A percentile compares a stretch with the other conserved stretches of the same genome.
phyloP scores from a whole-genome alignment of 2,329 filamentous ascomycete genomes.

The Venturia carpophila region DNA sequence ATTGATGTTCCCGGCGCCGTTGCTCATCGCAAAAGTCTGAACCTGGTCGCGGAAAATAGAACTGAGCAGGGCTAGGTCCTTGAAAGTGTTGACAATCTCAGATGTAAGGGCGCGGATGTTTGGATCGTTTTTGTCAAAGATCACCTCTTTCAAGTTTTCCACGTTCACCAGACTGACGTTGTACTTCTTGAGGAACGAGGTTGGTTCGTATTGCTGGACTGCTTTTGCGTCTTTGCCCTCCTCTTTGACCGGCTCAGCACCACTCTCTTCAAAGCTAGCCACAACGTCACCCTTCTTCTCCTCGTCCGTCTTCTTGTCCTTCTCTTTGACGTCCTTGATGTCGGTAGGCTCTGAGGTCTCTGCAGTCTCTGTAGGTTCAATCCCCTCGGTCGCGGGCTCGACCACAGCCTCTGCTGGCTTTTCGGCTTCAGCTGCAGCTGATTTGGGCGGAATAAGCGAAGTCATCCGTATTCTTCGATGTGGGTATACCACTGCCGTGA shows the following conservation, averaged over 20 bases:
- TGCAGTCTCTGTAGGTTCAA: not conserved
- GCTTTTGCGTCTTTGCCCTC: conserved; percentile 24
- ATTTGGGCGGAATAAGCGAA: conserved; percentile 63
- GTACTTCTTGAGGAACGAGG: conserved; percentile 83
- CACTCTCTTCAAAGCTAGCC: conserved; percentile 86
- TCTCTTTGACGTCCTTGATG: conserved; percentile 37
- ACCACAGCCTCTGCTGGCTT: conserved; percentile 34
- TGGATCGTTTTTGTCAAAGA: conserved; percentile 81
- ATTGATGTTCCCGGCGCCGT: conserved; percentile 88
- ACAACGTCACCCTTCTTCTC: conserved; percentile 90
- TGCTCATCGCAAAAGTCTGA: conserved; percentile 91
- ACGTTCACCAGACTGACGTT: conserved; percentile 92
- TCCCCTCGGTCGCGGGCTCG: conserved; percentile 41
- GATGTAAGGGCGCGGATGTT: conserved; percentile 88
- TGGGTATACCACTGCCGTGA: conserved; percentile 92
- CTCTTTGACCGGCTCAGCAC: conserved; percentile 46
- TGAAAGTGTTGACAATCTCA: conserved; percentile 98
- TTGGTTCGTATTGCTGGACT: conserved; percentile 65
- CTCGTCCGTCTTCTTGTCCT: conserved; percentile 38
- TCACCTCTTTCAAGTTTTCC: conserved; percentile 82
- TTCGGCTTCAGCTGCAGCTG: conserved; percentile 27
- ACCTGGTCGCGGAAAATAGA: conserved; percentile 95
- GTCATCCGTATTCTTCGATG: conserved; percentile 91
- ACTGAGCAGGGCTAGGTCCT: conserved; percentile 90
- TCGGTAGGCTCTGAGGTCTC: conserved; percentile 18